Percentiles rank a stretch among this genome's conserved stretches.
These are phyloP conservation scores for Lasiodiplodia sp. DNA, from an alignment of 2,329 filamentous ascomycete genomes.

Conservation along the genomic window DNA sequence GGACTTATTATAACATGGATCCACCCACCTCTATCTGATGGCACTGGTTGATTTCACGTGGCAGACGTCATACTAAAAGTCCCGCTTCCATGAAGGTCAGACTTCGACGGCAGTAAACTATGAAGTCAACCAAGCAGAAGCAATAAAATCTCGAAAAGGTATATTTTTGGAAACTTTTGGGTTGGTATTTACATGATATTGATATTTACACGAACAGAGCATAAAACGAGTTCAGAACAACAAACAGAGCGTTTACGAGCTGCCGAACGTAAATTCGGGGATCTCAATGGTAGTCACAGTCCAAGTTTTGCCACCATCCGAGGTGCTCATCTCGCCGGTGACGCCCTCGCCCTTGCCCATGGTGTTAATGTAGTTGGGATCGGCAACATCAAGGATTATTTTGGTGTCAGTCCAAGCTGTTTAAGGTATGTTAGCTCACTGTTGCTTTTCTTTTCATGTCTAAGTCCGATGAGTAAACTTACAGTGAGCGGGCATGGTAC, in stretches of 20 bases:
- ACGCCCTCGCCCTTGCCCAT: slow-evolving; percentile 48
- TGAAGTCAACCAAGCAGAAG: neutral
- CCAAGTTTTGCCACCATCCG: slow-evolving; percentile 54
- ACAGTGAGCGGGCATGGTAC: slow-evolving; percentile 49
- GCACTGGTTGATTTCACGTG: no score
- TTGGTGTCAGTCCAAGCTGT: slow-evolving; percentile 49
- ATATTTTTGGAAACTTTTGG: neutral
- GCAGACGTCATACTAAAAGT: no score
- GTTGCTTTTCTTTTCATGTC: neutral
- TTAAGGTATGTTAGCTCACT: neutral
- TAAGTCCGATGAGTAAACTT: slow-evolving; percentile 36
- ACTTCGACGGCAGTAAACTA: no score
- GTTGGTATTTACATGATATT: neutral
- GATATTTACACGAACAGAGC: neutral
- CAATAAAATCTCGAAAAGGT: neutral
- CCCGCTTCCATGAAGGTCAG: no score
- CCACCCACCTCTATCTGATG: no score
- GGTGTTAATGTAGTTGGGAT: slow-evolving; percentile 52
- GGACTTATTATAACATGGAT: no score
- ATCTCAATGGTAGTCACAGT: slow-evolving; percentile 50
- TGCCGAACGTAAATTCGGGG: slow-evolving; percentile 36
- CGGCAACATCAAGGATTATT: slow-evolving; percentile 44
- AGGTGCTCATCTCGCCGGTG: slow-evolving; percentile 51
- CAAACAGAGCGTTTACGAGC: neutral
- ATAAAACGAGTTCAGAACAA: neutral